These are phyloP conservation scores for Ophiocordyceps robertsii DNA, from an alignment of 2,329 filamentous ascomycete genomes.

Conservation along the genomic window DNA sequence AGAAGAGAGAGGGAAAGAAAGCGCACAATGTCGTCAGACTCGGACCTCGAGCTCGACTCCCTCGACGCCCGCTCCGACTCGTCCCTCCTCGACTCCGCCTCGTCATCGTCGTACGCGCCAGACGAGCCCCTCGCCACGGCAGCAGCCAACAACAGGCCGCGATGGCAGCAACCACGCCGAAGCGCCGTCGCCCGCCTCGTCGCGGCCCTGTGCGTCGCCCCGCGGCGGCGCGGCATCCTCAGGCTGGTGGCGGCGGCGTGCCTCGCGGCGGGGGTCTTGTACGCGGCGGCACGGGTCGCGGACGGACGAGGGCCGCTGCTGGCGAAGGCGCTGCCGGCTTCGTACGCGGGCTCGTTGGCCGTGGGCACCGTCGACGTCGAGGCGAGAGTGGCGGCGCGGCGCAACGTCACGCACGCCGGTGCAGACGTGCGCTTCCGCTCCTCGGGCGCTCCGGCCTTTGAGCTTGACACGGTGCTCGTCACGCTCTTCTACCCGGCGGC, in stretches of 20 bases:
- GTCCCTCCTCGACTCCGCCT: background rate
- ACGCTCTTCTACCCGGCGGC: slow-evolving; percentile 34
- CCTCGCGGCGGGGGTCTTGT: too few relatives aligned
- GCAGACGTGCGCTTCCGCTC: slow-evolving; percentile 14
- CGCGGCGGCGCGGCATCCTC: too few relatives aligned
- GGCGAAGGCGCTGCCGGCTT: slow-evolving; percentile 25
- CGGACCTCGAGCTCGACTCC: slow-evolving; percentile 2
- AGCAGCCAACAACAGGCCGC: background rate
- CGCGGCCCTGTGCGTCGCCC: too few relatives aligned
- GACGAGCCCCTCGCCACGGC: slow-evolving; percentile 3
- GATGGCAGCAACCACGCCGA: background rate
- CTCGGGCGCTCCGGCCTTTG: slow-evolving; percentile 25
- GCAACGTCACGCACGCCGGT: slow-evolving; percentile 16
- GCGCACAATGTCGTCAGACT: background rate
- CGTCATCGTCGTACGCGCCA: too few relatives aligned
- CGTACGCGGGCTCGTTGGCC: slow-evolving; percentile 27
- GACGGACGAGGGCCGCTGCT: slow-evolving; percentile 31
- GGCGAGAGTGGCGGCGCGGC: slow-evolving; percentile 18
- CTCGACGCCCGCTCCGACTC: background rate
- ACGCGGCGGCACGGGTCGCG: too few relatives aligned
- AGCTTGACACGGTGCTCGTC: slow-evolving; percentile 32
- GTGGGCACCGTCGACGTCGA: slow-evolving; percentile 36
- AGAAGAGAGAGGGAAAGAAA: too few relatives aligned
- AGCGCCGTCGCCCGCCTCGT: slow-evolving; percentile 4
- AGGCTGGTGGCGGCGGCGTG: too few relatives aligned